Evolutionary conservation across 176 grass and related monocot species (phyloP).

Genomic region (Elymus sibiricus): DNA sequence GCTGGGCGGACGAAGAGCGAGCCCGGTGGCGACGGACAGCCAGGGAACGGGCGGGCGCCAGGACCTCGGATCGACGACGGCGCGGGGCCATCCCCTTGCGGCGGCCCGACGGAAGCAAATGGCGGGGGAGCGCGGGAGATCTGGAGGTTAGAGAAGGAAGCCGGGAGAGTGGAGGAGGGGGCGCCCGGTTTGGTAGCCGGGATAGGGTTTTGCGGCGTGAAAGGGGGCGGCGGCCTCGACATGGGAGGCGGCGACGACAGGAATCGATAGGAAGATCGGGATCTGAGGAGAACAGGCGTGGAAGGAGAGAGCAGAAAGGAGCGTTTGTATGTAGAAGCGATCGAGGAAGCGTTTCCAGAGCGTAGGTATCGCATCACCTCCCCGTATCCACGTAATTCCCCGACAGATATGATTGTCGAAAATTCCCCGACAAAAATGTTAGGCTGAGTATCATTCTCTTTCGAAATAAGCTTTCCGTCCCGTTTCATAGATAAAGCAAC

Average conservation of each 20-base stretch:
- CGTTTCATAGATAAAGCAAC: too few species aligned
- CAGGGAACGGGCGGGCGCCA: conserved; percentile 20
- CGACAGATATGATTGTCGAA: too few species aligned
- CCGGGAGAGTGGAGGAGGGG: not conserved
- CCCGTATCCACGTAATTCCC: too few species aligned
- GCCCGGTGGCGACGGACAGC: not conserved
- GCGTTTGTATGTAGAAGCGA: not conserved
- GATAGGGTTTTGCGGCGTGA: conserved; percentile 12
- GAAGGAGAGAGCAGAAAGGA: not conserved
- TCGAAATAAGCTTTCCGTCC: too few species aligned
- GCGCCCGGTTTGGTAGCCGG: not conserved
- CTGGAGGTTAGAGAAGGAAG: conserved; percentile 28
- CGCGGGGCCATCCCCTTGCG: not conserved
- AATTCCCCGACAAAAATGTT: too few species aligned
- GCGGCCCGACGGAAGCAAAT: not conserved
- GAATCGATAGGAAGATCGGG: conserved; percentile 34
- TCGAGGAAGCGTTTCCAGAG: not conserved
- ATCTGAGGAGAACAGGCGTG: conserved; percentile 18
- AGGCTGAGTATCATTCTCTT: too few species aligned
- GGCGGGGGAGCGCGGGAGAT: conserved; percentile 29
- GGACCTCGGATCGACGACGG: conserved; percentile 13
- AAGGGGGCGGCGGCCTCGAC: conserved; percentile 22
- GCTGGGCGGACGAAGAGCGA: not conserved
- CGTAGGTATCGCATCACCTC: not conserved
- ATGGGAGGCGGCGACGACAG: not conserved